These are phyloP conservation scores for Mercurialis annua DNA, from an alignment of 345 rosid genomes.

Conservation along the genomic window DNA sequence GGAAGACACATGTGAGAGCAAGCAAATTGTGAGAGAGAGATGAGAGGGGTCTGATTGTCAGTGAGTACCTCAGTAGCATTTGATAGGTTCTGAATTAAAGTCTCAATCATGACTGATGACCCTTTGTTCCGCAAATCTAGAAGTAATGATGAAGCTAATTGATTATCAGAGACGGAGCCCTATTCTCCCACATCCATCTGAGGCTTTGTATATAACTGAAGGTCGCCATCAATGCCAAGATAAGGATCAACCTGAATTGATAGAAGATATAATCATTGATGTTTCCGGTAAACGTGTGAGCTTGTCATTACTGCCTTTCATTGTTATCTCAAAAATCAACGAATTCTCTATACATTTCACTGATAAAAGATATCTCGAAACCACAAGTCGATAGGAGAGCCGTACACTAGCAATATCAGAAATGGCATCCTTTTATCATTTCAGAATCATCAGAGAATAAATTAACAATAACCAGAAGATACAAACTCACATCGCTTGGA, in stretches of 20 bases:
- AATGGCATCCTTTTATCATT: neutral
- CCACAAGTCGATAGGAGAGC: too few species aligned
- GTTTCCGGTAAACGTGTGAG: neutral
- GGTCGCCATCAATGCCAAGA: slow-evolving; percentile 59
- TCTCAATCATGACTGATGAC: slow-evolving; percentile 38
- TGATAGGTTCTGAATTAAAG: slow-evolving; percentile 51
- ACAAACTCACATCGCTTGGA: slow-evolving; percentile 57
- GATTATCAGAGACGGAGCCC: slow-evolving; percentile 67
- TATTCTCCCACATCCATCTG: slow-evolving; percentile 56
- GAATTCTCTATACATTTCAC: neutral
- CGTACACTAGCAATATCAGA: neutral
- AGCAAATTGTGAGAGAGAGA: slow-evolving; percentile 7
- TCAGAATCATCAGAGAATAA: neutral
- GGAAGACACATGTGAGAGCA: slow-evolving; percentile 3
- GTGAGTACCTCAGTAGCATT: slow-evolving; percentile 51
- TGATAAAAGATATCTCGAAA: too few species aligned
- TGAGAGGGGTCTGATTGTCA: neutral
- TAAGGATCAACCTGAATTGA: slow-evolving; percentile 71
- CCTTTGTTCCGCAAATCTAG: slow-evolving; percentile 49
- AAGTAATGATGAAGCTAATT: slow-evolving; percentile 53
- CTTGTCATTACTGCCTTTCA: neutral
- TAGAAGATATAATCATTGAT: neutral
- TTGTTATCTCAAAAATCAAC: neutral
- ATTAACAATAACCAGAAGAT: neutral
- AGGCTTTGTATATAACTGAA: slow-evolving; percentile 65